Base-by-base conservation (phyloP, 805 yeast species). In the Saturnispora quitensis region DNA sequence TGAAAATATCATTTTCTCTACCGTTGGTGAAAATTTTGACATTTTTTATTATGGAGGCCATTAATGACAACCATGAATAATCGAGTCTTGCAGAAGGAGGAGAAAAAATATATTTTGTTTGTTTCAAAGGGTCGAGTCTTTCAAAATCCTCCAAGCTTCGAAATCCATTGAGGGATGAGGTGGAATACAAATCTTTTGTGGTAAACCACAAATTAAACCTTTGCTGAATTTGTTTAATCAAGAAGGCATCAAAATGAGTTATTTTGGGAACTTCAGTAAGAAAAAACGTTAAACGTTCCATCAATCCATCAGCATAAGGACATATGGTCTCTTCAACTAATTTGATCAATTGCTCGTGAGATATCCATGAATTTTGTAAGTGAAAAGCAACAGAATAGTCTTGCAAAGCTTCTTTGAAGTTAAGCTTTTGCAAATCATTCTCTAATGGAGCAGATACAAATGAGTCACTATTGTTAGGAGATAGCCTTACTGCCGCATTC, bases 281-380 rank as follows among this genome's bases (percentile, higher is more conserved):
- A 28, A 62, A 60, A 33, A 53, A 58, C 0, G 42, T 49, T 3
- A 63, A 10, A 25, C 60, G 44, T 43, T 62, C 64, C 18, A 49
- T 24, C 24, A 60, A 35, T 0, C 62, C 63, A 5, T 53, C 53
- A 43, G 52, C 56, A 44, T 57, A 24, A 2, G 58, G 56, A 15
- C 27, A 27, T 4, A 53, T 40, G 3, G 54, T 7, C 5, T 38
- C 25, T 38, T 38, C 42, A n/a, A 38, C 24, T 38, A 38, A 38
- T 18, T 3, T 28, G 27, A 2, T 47, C 42, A 25, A 57, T 50
- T 18, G 54, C 18, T 17, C 35, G 9, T 38, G 28, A 27, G 17
- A 34, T 3, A 6, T 34, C 31, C 20, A 12, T 4, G 18, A 34
- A 4, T n/a, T 45, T 20, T 15, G 35, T 17, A 34, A 15, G 15